Evolutionary conservation across 495 filamentous ascomycete species (phyloP), one percentile per base, ranked within the genome.

Genomic region (Acidiella bohemica): DNA sequence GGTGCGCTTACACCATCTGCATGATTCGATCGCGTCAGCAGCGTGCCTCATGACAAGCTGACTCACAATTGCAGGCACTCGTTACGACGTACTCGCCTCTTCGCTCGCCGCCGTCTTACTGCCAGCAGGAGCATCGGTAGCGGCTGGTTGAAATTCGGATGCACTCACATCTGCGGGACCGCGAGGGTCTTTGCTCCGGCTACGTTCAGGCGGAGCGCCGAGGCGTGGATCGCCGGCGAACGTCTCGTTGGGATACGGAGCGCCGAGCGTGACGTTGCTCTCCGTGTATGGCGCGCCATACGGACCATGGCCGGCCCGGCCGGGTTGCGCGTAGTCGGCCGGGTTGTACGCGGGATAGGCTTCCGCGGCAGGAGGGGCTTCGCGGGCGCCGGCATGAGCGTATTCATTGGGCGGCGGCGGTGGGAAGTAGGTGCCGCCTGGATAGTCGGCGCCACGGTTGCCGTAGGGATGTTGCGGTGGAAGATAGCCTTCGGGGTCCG

Each of bases 101-200:
- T 44, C 40, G 45, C 24, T 42, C 46, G 17, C 27, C 30, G 32
- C 22, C 38, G 34, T 32, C 37, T 26, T 44, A 37, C n/a, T n/a
- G n/a, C n/a, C n/a, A n/a, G n/a, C n/a, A n/a, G n/a, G n/a, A n/a
- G n/a, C n/a, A n/a, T n/a, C n/a, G n/a, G n/a, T n/a, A n/a, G n/a
- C n/a, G n/a, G n/a, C n/a, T n/a, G n/a, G n/a, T n/a, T n/a, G n/a
- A n/a, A n/a, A n/a, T 46, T 1, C 36, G 30, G 41, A 35, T 29
- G 53, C 58, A 61, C 59, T 61, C 59, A 61, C 59, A 59, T 59
- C 55, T 18, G 59, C 54, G 50, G 53, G 47, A n/a, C n/a, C n/a
- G n/a, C n/a, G n/a, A n/a, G n/a, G n/a, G 19, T 47, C 43, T 19
- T 41, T 39, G 24, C 54, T 50, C 23, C 47, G 41, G 23, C 49